Base-by-base conservation (phyloP, 140 eudicot genomes). In the Artemisia princeps region DNA sequence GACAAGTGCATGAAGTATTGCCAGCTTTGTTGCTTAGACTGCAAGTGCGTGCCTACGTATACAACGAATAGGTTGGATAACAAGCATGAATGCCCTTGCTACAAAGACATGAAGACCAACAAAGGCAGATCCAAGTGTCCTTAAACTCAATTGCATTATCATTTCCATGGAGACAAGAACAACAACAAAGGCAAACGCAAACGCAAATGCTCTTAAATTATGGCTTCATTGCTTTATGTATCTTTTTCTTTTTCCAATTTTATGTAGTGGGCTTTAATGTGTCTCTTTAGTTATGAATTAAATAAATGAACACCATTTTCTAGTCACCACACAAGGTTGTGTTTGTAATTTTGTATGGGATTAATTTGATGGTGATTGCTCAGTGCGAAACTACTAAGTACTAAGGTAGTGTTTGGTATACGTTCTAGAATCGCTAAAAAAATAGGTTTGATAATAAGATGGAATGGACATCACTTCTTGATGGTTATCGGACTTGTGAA, bases 1-100 rank as follows among this genome's bases (percentile, higher is more conserved):
- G 86, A 83, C 64, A 78, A 86, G 70, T 89, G 96, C 82, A 40
- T 83, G 71, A 86, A 76, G 72, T 86, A 72, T 74, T 89, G 96
- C 2, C 76, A 72, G 63, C 73, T 86, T 53, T 89, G 95, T 81
- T 86, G 95, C 28, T 60, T 46, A 37, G 70, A 76, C 6, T 89
- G 96, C 91, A 83, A 86, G 60, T 89, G 95, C 52, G 91, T 89
- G 71, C 96, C 96, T 23, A 69, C 33, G 66, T 87, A 94, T 19
- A 60, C 10, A 0, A 16, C 82, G 23, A 91, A 88, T 16, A 86
- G 78, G 69, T 79, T 59, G 4, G 90, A 84, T 9, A 81, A 79
- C 86, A 83, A 86, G 83, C 91, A 79, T 24, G 81, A 83, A 72
- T 89, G 96, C 75, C 86, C 96, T 67, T 89, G 96, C 57, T 89